Conservation (phyloP, 768 basidiomycete species). For the Panus rudis region DNA sequence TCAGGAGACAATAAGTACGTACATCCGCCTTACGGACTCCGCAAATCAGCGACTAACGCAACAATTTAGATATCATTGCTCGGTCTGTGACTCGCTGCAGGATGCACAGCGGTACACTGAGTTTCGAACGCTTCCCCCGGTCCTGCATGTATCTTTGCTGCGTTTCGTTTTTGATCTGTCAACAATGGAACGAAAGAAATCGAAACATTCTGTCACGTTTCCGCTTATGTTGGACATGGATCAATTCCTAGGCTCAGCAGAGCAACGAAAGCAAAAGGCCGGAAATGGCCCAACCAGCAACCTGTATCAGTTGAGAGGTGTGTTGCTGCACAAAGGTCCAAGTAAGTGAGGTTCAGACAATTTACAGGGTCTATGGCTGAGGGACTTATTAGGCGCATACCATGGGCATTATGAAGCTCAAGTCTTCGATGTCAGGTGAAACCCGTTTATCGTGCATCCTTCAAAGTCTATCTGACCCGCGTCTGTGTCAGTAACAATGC, state of each 20-base stretch:
- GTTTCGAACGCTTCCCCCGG: conserved; percentile 69
- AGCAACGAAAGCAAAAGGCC: conserved; percentile 4
- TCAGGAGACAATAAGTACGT: conserved; percentile 80
- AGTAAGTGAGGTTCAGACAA: conserved; percentile 36
- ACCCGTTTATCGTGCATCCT: neutral
- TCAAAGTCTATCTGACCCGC: conserved; percentile 1
- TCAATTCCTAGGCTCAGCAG: conserved; percentile 40
- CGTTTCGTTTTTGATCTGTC: conserved; percentile 87
- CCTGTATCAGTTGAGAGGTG: conserved; percentile 78
- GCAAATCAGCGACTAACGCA: neutral
- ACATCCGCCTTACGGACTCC: conserved; percentile 1
- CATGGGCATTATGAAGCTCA: conserved; percentile 87
- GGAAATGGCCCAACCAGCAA: conserved; percentile 8
- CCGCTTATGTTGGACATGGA: conserved; percentile 70
- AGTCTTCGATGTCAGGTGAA: conserved; percentile 62
- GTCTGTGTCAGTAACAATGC: conserved; percentile 40
- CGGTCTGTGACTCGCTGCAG: conserved; percentile 62
- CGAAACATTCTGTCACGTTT: conserved; percentile 75
- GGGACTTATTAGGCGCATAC: conserved; percentile 48
- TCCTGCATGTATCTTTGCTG: conserved; percentile 85
- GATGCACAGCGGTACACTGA: conserved; percentile 76
- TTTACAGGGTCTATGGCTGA: neutral
- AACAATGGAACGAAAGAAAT: conserved; percentile 80
- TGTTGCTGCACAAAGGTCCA: conserved; percentile 84
- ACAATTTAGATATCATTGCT: conserved; percentile 65